phyloP scores from a whole-genome alignment of 345 rosid species.

The Balakata baccata region DNA sequence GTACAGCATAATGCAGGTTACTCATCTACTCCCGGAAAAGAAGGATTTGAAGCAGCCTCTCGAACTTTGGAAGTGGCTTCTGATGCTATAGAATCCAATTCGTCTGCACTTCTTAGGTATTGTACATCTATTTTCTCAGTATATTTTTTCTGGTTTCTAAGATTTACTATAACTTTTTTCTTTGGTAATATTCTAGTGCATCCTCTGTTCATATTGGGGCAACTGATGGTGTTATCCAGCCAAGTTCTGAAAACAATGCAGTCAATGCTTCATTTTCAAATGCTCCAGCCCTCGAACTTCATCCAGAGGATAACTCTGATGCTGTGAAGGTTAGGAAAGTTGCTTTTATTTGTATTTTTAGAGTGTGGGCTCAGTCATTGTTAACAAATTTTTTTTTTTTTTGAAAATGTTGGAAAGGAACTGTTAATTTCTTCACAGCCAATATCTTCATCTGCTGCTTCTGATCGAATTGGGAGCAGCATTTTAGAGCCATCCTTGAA shows the following conservation, averaged over 20 bases:
- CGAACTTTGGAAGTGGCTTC: conserved; percentile 56
- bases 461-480: conserved; percentile 60
- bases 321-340: conserved; percentile 44
- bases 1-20: conserved; percentile 53
- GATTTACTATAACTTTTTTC: conserved; percentile 6
- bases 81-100: conserved; percentile 53
- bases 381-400: conserved; percentile 18
- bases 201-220: conserved; percentile 51
- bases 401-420: conserved; percentile 34
- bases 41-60: conserved; percentile 53
- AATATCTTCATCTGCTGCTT: conserved; percentile 45
- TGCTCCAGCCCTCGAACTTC: conserved; percentile 48
- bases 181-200: conserved; percentile 37
- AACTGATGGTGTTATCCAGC: conserved; percentile 46
- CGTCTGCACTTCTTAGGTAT: conserved; percentile 60
- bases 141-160: background rate
- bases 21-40: conserved; percentile 44
- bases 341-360: conserved; percentile 3
- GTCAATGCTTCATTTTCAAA: conserved; percentile 40
- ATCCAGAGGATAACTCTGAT: conserved; percentile 44
- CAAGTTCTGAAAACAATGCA: conserved; percentile 47
- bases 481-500: conserved; percentile 60
- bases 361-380: conserved; percentile 4
- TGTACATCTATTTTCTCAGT: conserved; percentile 3
- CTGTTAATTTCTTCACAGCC: conserved; percentile 46